Conservation (phyloP, 1,284 basidiomycete species). For the Kalmanozyma brasiliensis region DNA sequence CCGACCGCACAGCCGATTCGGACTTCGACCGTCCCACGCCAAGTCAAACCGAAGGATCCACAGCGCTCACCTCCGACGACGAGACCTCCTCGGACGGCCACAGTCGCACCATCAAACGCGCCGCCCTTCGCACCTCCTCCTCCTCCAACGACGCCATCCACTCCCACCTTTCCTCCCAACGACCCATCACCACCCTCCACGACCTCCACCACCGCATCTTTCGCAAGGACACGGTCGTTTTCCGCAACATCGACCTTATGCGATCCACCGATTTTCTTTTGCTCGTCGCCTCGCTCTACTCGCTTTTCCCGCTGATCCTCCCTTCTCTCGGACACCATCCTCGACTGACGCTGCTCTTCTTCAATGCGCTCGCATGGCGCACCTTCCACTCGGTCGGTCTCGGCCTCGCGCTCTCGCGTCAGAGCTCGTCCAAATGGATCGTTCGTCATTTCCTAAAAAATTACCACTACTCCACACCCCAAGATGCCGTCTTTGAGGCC, state of each 20-base stretch:
- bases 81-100: conserved; percentile 36
- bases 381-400: conserved; percentile 89
- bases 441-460: conserved; percentile 91
- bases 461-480: conserved; percentile 68
- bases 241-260: conserved; percentile 85
- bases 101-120: conserved; percentile 12
- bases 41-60: conserved; percentile 47
- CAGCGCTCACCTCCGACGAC: conserved; percentile 43
- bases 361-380: conserved; percentile 87
- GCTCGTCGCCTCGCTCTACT: conserved; percentile 74
- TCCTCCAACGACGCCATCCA: conserved; percentile 46
- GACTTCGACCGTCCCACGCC: conserved; percentile 33
- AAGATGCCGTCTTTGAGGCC: conserved; percentile 78
- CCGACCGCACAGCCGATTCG: not conserved
- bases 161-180: conserved; percentile 18
- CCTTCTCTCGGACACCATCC: conserved; percentile 38
- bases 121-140: conserved; percentile 26
- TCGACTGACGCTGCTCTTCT: conserved; percentile 76
- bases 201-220: conserved; percentile 92
- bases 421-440: conserved; percentile 86
- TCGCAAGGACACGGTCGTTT: conserved; percentile 83
- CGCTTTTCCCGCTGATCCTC: conserved; percentile 69
- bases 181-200: conserved; percentile 73
- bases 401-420: conserved; percentile 82
- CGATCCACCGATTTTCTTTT: conserved; percentile 79